Evolutionary conservation across 371 early-diverging fungal genomes (phyloP), one percentile per base, ranked within the genome.

Genomic region (Lichtheimia hyalospora): DNA sequence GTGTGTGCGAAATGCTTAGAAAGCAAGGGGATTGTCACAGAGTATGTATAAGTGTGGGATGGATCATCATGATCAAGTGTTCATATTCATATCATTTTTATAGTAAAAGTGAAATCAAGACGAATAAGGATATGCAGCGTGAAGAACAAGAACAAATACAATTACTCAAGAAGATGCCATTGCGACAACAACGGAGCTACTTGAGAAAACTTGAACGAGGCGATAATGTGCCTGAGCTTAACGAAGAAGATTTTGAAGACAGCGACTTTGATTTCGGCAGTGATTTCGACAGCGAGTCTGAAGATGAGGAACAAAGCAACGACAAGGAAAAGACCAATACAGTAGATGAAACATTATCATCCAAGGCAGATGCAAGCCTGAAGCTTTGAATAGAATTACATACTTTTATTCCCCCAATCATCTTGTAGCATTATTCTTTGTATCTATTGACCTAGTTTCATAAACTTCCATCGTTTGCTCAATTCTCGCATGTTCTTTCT

Each of bases 1-100:
- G 94, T 95, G 24, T 98, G 97, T 62, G 97, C 96, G 10, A 97
- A 97, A 73, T 98, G 97, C 74, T 78, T 87, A 63, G 87, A 91
- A 68, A 69, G 73, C 13, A 78, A 84, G 39, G 89, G 93, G 49
- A 90, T 95, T 46, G 68, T 89, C 40, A 73, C 76, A 40, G 71
- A 69, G 82, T 83, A 78, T 64, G 66, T 46, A 44, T 40, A 41
- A 49, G 7, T 28, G 3, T 21, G 27, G 42, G 5, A n/a, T 0
- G 15, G 25, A 5, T 23, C 3, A 23, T 13, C 3, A 21, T 24
- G 23, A 21, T 50, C 21, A 21, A 15, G 24, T 10, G 51, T 24
- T 51, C 12, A 13, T n/a, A 27, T n/a, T 2, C 14, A 1, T 24
- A 12, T 10, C 14, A 34, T n/a, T 34, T 49, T 0, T 13, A 62